These are phyloP conservation scores for Mortierella sp. DNA, from an alignment of 371 early-diverging fungal genomes.

Conservation along the genomic window DNA sequence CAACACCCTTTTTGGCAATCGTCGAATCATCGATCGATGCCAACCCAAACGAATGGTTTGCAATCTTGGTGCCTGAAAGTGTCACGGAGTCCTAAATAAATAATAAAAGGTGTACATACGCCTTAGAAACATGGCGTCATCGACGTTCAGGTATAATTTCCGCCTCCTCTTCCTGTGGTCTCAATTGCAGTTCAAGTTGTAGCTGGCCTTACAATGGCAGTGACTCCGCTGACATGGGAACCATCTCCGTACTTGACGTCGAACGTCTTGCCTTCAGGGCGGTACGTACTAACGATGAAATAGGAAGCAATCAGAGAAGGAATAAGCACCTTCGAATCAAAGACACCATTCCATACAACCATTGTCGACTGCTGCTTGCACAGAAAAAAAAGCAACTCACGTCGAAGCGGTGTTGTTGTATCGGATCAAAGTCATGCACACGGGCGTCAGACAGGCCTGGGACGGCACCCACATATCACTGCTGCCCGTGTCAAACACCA, in stretches of 20 bases:
- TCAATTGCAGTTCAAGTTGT: neutral
- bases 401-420: constrained; percentile 31
- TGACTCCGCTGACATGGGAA: constrained; percentile 40
- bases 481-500: constrained; percentile 96
- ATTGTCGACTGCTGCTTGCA: too few species aligned
- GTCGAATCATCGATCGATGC: constrained; percentile 43
- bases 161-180: neutral
- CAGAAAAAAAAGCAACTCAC: constrained; percentile 21
- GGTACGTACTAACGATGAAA: constrained; percentile 22
- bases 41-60: constrained; percentile 53
- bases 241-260: constrained; percentile 53
- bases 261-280: constrained; percentile 30
- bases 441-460: constrained; percentile 39
- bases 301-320: neutral
- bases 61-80: constrained; percentile 22
- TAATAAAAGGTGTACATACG: neutral
- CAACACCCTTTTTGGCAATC: constrained; percentile 51
- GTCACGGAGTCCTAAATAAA: constrained; percentile 29
- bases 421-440: constrained; percentile 29
- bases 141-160: neutral
- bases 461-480: constrained; percentile 98
- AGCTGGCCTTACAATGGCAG: constrained; percentile 27
- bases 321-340: neutral
- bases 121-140: neutral
- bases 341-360: too few species aligned